Base-by-base conservation (phyloP, 1,284 basidiomycete genomes). In the Neonothopanus nambi region DNA sequence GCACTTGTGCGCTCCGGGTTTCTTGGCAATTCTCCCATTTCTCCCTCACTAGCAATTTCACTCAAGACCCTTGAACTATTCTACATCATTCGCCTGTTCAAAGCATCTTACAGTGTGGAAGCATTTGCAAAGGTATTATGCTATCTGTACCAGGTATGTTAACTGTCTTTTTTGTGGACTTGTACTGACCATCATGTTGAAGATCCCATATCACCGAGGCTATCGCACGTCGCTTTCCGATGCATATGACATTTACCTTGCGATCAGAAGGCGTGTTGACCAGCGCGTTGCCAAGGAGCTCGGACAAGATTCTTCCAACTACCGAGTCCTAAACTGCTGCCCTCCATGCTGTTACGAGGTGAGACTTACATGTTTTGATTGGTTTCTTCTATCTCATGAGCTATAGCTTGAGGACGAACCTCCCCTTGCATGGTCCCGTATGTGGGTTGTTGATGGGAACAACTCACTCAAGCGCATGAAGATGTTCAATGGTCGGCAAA, bases 291-390 rank as follows among this genome's bases (percentile, higher is more conserved):
- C 43, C 2, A 15, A 37, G 13, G 57, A 36, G 3, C 59, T 68
- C n/a, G 61, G 61, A 2, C 56, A 54, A 3, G 54, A 63, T 46
- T 36, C 11, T 3, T 49, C 54, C 0, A 44, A 66, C 41, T 68
- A 61, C 52, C 42, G 59, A 2, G 57, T 68, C 1, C 44, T 54
- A 1, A 62, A 67, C 52, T 48, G 57, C 0, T 69, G 68, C 55
- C 61, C 64, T 0, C 47, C 62, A 0, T 70, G 68, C 48, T 56
- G 41, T n/a, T 65, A 65, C 39, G 51, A 61, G 55, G 63, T 64
- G 24, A n/a, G 37, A 5, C 5, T 3, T 42, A 5, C 20, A n/a
- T 20, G 5, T 20, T 3, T 11, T 11, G 23, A 18, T 48, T 20
- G n/a, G 11, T 5, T 36, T n/a, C 20, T 5, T 21, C 5, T n/a